These are phyloP conservation scores for Cicer arietinum DNA, from an alignment of 306 rosid genomes.

Conservation along the genomic window DNA sequence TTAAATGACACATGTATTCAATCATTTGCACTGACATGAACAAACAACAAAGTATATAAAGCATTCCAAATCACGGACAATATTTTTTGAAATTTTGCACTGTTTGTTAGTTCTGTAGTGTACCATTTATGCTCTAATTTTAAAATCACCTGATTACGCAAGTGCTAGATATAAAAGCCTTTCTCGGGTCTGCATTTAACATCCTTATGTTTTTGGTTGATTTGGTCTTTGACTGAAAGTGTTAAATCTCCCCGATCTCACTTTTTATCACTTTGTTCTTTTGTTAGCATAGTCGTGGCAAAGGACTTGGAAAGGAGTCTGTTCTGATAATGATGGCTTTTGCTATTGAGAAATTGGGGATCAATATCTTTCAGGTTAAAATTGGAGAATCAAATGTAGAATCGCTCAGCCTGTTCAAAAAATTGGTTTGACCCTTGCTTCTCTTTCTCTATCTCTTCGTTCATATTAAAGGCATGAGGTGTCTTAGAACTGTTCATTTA, in stretches of 20 bases:
- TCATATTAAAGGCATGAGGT: conserved; percentile 8
- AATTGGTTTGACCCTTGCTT: conserved; percentile 63
- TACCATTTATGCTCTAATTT: conserved; percentile 20
- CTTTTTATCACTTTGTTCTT: conserved; percentile 41
- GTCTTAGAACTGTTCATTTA: not conserved
- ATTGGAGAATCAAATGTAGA: conserved; percentile 84
- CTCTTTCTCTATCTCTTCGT: conserved; percentile 14
- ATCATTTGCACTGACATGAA: conserved; percentile 24
- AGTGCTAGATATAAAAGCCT: conserved; percentile 8
- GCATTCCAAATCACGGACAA: conserved; percentile 2
- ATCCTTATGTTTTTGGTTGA: conserved; percentile 20
- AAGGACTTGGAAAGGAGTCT: conserved; percentile 86
- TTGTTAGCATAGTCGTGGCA: conserved; percentile 84
- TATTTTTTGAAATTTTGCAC: conserved; percentile 11
- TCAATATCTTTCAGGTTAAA: conserved; percentile 69
- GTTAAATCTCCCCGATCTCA: conserved; percentile 35
- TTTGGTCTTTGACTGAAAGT: conserved; percentile 25
- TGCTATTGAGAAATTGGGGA: conserved; percentile 70
- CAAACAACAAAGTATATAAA: not conserved
- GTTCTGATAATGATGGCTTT: conserved; percentile 83
- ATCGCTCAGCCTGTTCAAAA: conserved; percentile 76
- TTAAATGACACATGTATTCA: not conserved
- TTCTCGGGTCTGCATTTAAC: conserved; percentile 2
- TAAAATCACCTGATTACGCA: conserved; percentile 2
- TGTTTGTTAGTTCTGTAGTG: conserved; percentile 8